Percentiles rank a stretch among this genome's conserved stretches.
Evolutionary conservation across 148 eudicot genomes (phyloP).

Genomic region (Vaccinium darrowii): DNA sequence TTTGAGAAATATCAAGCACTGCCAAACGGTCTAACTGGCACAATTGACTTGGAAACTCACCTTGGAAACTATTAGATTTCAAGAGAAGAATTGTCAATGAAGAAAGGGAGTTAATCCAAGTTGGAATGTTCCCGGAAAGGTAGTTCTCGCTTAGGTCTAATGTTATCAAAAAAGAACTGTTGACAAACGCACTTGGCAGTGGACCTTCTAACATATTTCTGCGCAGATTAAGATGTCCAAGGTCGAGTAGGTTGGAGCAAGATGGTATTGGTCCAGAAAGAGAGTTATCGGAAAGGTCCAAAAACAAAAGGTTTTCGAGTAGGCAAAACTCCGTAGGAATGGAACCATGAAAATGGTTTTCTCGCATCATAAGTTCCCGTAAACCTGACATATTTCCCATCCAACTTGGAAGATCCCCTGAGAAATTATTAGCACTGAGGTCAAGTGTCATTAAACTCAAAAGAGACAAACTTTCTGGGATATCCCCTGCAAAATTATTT

Average conservation of each 20-base stretch:
- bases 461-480: background rate
- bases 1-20: background rate
- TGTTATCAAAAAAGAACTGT: background rate
- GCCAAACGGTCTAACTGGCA: background rate
- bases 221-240: background rate
- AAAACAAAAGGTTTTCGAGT: background rate
- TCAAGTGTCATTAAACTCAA: background rate
- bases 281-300: background rate
- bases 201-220: background rate
- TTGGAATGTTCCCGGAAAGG: background rate
- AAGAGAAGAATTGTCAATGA: background rate
- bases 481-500: background rate
- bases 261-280: background rate
- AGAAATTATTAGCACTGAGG: background rate
- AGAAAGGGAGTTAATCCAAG: background rate
- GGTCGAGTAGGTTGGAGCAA: background rate
- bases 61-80: background rate
- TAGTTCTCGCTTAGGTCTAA: background rate
- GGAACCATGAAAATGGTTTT: constrained; percentile 4
- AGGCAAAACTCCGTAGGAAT: background rate
- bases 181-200: background rate
- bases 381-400: background rate
- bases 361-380: background rate
- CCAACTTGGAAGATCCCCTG: background rate
- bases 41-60: background rate